A percentile compares a stretch with the other conserved stretches of the same genome.
phyloP scores from a whole-genome alignment of 805 yeast species.

The Hanseniaspora clermontiae region DNA sequence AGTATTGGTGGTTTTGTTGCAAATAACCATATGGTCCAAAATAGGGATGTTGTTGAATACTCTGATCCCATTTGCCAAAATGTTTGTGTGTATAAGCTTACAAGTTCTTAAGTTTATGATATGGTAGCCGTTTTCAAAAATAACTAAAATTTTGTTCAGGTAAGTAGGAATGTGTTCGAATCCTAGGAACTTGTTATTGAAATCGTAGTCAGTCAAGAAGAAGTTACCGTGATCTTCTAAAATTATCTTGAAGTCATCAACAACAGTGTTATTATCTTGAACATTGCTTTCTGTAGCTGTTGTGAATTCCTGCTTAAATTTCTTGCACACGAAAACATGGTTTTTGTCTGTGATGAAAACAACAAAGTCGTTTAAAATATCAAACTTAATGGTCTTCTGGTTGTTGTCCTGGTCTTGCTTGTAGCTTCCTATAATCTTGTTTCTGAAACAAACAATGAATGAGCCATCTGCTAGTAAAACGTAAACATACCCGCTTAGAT shows the following conservation, averaged over 20 bases:
- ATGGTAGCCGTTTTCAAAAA: constrained; percentile 51
- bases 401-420: neutral
- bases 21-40: constrained; percentile 70
- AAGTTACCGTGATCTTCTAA: constrained; percentile 2
- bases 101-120: constrained; percentile 70
- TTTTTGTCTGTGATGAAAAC: neutral
- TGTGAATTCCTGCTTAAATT: constrained; percentile 4
- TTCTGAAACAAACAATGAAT: constrained; percentile 11
- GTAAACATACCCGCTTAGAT: constrained; percentile 10
- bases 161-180: constrained; percentile 73
- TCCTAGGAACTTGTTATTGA: constrained; percentile 27
- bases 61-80: constrained; percentile 46
- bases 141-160: constrained; percentile 73
- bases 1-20: constrained; percentile 60
- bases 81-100: constrained; percentile 27
- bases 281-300: neutral
- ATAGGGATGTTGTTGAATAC: constrained; percentile 57
- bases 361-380: constrained; percentile 7
- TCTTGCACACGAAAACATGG: constrained; percentile 3
- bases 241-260: constrained; percentile 7
- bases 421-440: constrained; percentile 4
- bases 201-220: neutral
- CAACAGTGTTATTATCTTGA: neutral
- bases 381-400: neutral
- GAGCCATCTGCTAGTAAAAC: constrained; percentile 2